Conservation (phyloP, 192 early-diverging fungal genomes). For the Spinellus fusiger region DNA sequence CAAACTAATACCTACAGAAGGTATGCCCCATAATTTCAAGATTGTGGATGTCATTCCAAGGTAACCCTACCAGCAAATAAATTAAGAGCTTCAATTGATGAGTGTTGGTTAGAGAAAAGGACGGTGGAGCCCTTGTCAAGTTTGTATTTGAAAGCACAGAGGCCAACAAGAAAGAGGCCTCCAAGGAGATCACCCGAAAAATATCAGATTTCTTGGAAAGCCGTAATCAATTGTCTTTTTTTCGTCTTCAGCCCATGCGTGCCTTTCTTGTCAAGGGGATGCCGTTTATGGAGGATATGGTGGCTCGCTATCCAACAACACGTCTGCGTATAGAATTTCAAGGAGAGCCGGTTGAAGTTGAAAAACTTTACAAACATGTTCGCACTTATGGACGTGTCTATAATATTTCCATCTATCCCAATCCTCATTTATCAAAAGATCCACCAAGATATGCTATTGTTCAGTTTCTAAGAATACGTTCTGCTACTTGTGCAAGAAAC, state of each 20-base stretch:
- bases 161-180: constrained; percentile 22
- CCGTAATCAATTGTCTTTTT: constrained; percentile 54
- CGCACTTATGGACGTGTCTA: constrained; percentile 78
- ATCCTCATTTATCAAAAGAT: constrained; percentile 63
- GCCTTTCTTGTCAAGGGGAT: constrained; percentile 63
- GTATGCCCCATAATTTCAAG: constrained; percentile 44
- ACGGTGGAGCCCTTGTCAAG: constrained; percentile 45
- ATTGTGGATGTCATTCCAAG: constrained; percentile 44
- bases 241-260: constrained; percentile 56
- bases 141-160: constrained; percentile 38
- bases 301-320: constrained; percentile 42
- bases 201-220: constrained; percentile 49
- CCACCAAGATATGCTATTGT: constrained; percentile 74
- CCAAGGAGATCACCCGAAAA: constrained; percentile 36
- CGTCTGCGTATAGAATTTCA: constrained; percentile 66
- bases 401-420: constrained; percentile 59
- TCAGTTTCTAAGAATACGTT: constrained; percentile 68
- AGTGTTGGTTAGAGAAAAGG: constrained; percentile 19
- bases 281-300: constrained; percentile 72
- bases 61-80: too few species aligned
- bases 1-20: constrained; percentile 31
- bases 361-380: constrained; percentile 67
- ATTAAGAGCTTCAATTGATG: neutral
- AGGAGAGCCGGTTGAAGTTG: constrained; percentile 62
- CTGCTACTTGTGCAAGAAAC: constrained; percentile 88